These are phyloP conservation scores for Vicia faba DNA, from an alignment of 306 rosid genomes.

Conservation along the genomic window DNA sequence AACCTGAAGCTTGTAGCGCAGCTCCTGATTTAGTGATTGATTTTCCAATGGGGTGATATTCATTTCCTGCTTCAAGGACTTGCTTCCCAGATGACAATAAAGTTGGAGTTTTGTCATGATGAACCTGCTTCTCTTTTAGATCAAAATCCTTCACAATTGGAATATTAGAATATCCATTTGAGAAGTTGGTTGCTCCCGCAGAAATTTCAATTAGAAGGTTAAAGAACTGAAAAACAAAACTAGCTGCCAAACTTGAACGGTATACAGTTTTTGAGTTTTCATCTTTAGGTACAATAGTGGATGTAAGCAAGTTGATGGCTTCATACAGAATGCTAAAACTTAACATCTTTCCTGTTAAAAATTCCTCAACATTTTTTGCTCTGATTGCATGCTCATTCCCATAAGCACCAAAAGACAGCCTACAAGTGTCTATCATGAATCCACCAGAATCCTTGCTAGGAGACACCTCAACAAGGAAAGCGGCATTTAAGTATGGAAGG, in stretches of 20 bases:
- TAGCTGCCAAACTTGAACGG: slow-evolving; percentile 74
- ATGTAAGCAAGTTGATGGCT: slow-evolving; percentile 56
- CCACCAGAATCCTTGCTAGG: slow-evolving; percentile 52
- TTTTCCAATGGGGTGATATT: slow-evolving; percentile 71
- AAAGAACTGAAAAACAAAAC: slow-evolving; percentile 76
- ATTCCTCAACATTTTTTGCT: slow-evolving; percentile 71
- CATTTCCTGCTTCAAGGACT: slow-evolving; percentile 48
- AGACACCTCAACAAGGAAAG: slow-evolving; percentile 71
- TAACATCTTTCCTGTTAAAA: slow-evolving; percentile 64
- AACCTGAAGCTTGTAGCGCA: slow-evolving; percentile 87
- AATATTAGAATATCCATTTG: slow-evolving; percentile 29
- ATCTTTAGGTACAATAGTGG: slow-evolving; percentile 57
- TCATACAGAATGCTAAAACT: slow-evolving; percentile 54
- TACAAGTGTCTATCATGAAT: slow-evolving; percentile 51
- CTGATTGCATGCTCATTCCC: slow-evolving; percentile 74
- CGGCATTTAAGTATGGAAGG: slow-evolving; percentile 74
- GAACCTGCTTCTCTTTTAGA: slow-evolving; percentile 33
- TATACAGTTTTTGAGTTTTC: slow-evolving; percentile 59
- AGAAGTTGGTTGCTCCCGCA: slow-evolving; percentile 31
- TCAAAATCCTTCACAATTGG: slow-evolving; percentile 26
- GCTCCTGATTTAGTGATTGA: slow-evolving; percentile 75
- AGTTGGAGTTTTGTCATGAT: slow-evolving; percentile 33
- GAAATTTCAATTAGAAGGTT: slow-evolving; percentile 50
- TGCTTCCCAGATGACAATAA: slow-evolving; percentile 72
- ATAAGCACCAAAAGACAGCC: slow-evolving; percentile 73